phyloP scores from a whole-genome alignment of 352 stramenopile species.

The Pythium rhizo-oryzae region DNA sequence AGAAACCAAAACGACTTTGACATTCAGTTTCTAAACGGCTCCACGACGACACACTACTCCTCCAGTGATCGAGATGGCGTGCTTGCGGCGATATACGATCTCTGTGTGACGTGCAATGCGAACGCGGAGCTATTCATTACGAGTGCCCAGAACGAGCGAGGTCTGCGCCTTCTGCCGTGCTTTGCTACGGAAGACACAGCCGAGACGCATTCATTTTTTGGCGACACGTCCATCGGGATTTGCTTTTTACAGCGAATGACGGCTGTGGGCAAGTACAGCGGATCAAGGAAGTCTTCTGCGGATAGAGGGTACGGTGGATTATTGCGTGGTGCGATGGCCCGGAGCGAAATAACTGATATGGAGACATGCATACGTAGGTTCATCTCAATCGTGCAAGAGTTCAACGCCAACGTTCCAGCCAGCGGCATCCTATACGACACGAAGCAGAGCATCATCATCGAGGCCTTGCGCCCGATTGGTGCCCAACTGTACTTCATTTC shows the following conservation, averaged over 20 bases:
- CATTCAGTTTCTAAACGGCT: conserved; percentile 70
- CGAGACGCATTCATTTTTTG: conserved; percentile 80
- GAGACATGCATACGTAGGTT: conserved; percentile 48
- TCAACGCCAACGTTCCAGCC: conserved; percentile 89
- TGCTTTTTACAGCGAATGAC: conserved; percentile 83
- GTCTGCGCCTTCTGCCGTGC: conserved; percentile 70
- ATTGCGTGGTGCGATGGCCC: conserved; percentile 11
- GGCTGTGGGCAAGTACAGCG: conserved; percentile 64
- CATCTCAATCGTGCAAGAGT: conserved; percentile 83
- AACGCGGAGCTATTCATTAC: conserved; percentile 79
- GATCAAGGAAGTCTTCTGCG: conserved; percentile 47
- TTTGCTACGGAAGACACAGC: conserved; percentile 68
- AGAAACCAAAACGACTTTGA: conserved; percentile 60
- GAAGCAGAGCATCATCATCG: conserved; percentile 74
- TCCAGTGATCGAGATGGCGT: conserved; percentile 72
- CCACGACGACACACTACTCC: conserved; percentile 55
- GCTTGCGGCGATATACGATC: conserved; percentile 76
- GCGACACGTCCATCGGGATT: conserved; percentile 74
- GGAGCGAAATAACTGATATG: conserved; percentile 25
- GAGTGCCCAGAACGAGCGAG: conserved; percentile 65
- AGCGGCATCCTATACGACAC: conserved; percentile 87
- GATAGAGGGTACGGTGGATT: conserved; percentile 57
- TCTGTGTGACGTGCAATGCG: conserved; percentile 73
- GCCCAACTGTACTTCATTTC: conserved; percentile 81
- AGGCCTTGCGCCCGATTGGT: conserved; percentile 78